Percentiles rank a stretch among this genome's conserved stretches.
These are phyloP conservation scores for Millerago galiae DNA, from an alignment of 805 yeast genomes.

Conservation along the genomic window DNA sequence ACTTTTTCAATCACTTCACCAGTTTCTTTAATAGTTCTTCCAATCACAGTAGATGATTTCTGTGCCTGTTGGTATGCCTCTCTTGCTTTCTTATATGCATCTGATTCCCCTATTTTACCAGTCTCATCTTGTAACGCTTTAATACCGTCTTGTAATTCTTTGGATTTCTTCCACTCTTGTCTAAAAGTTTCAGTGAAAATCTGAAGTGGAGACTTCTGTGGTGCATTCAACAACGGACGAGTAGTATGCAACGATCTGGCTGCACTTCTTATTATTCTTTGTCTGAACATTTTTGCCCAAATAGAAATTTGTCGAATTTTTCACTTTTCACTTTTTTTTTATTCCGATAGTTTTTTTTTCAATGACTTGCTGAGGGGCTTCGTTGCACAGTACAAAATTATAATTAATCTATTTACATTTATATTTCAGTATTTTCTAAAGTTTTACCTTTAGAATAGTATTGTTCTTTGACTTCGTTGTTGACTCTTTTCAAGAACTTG, in stretches of 20 bases:
- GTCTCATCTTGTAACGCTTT: constrained; percentile 95
- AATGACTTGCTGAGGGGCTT: neutral
- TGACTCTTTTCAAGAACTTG: constrained; percentile 18
- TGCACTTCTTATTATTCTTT: constrained; percentile 4
- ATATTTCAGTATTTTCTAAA: constrained; percentile 28
- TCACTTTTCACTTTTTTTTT: neutral
- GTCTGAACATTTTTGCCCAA: constrained; percentile 3
- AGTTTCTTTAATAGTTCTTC: constrained; percentile 74
- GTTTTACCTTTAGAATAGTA: constrained; percentile 52
- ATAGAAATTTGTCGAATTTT: neutral
- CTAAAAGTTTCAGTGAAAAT: constrained; percentile 91
- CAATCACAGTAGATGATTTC: constrained; percentile 59
- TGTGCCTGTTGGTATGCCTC: constrained; percentile 89
- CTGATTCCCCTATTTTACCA: constrained; percentile 88
- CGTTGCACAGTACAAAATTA: no score
- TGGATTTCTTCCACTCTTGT: constrained; percentile 83
- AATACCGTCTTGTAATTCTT: constrained; percentile 85
- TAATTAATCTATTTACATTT: no score
- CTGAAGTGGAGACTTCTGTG: constrained; percentile 72
- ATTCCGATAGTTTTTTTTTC: neutral
- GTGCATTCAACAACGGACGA: constrained; percentile 13
- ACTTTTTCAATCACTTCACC: constrained; percentile 91
- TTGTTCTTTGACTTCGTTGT: constrained; percentile 49
- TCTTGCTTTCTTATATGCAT: constrained; percentile 86
- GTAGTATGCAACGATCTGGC: constrained; percentile 22